Evolutionary conservation across 2,329 filamentous ascomycete genomes (phyloP).

Genomic region (Fusarium robinianum): DNA sequence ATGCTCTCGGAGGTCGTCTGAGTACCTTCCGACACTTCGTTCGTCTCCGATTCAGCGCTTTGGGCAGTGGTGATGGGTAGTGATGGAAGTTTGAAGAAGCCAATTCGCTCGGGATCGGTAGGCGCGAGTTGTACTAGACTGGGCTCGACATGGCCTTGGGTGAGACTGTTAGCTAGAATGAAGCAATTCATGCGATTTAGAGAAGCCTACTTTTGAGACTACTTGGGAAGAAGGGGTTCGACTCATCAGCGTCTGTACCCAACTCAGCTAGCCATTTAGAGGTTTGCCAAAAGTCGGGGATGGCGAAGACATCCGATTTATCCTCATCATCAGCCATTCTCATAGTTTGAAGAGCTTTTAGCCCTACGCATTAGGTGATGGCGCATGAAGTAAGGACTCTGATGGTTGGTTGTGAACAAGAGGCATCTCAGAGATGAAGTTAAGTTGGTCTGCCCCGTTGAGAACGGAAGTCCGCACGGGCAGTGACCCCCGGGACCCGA

Average conservation of each 20-base stretch:
- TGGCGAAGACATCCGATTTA: constrained; percentile 62
- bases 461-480: too few species aligned
- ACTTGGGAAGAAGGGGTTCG: constrained; percentile 50
- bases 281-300: constrained; percentile 63
- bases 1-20: constrained; percentile 8
- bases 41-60: constrained; percentile 10
- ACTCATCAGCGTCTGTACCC: constrained; percentile 17
- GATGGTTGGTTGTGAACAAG: too few species aligned
- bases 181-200: background rate
- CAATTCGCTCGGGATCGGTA: constrained; percentile 31
- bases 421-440: too few species aligned
- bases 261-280: constrained; percentile 54
- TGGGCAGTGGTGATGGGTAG: constrained; percentile 14
- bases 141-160: constrained; percentile 18
- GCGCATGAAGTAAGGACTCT: too few species aligned
- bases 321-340: constrained; percentile 49
- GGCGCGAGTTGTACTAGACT: constrained; percentile 26
- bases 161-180: constrained; percentile 1
- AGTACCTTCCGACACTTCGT: constrained; percentile 7
- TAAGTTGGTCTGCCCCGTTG: too few species aligned
- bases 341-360: too few species aligned
- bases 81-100: constrained; percentile 40
- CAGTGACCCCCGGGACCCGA: too few species aligned
- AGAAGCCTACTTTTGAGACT: constrained; percentile 41
- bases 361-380: too few species aligned